These are phyloP conservation scores for Ceratocystis papillata DNA, from an alignment of 2,329 filamentous ascomycete species.

Conservation along the genomic window DNA sequence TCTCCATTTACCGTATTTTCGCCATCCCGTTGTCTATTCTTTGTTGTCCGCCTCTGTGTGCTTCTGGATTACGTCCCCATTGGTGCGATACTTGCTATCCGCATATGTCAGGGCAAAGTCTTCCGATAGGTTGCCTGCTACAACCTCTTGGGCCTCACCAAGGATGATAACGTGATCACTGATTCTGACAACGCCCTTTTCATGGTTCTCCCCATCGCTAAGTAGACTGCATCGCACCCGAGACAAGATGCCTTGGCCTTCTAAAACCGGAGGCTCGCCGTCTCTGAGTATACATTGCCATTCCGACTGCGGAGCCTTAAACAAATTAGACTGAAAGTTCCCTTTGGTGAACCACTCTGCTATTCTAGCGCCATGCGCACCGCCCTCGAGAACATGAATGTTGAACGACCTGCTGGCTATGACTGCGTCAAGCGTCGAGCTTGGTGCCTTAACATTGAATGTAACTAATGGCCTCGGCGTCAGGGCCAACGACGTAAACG, in stretches of 20 bases:
- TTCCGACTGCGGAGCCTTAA: slow-evolving; percentile 28
- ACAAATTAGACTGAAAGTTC: slow-evolving; percentile 35
- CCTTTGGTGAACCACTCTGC: slow-evolving; percentile 44
- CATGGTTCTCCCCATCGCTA: slow-evolving; percentile 31
- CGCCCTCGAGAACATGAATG: slow-evolving; percentile 43
- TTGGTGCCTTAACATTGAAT: slow-evolving; percentile 49
- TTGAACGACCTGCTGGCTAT: slow-evolving; percentile 39
- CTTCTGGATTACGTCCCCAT: slow-evolving; percentile 33
- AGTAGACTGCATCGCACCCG: slow-evolving; percentile 38
- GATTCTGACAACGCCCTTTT: slow-evolving; percentile 37
- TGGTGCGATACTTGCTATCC: slow-evolving; percentile 39
- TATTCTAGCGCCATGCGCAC: slow-evolving; percentile 38
- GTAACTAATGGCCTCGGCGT: slow-evolving; percentile 38
- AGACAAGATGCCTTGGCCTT: slow-evolving; percentile 43
- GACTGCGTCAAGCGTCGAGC: slow-evolving; percentile 45
- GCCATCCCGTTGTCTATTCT: neutral
- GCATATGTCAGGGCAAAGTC: slow-evolving; percentile 41
- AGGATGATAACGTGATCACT: slow-evolving; percentile 44
- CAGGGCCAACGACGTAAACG: slow-evolving; percentile 46
- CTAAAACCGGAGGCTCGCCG: slow-evolving; percentile 35
- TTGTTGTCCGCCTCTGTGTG: slow-evolving; percentile 23
- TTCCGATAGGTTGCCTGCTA: slow-evolving; percentile 30
- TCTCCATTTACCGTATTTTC: neutral
- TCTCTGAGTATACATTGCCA: slow-evolving; percentile 11
- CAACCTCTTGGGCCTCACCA: slow-evolving; percentile 41